Conservation (phyloP, 2,329 filamentous ascomycete species). For the Ceratocystiopsis minuta region DNA sequence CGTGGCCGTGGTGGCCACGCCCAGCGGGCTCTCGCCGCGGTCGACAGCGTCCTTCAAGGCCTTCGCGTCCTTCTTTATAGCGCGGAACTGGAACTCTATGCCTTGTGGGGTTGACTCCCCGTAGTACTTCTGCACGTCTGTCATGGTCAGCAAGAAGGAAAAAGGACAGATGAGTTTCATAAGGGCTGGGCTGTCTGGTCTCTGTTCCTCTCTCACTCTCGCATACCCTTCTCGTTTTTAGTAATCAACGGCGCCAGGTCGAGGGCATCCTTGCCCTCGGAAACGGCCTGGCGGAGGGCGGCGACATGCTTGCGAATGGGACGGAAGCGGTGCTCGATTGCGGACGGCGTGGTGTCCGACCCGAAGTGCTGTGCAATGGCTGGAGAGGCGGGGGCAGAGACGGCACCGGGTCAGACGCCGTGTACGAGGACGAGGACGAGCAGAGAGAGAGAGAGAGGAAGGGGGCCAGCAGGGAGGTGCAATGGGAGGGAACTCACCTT, state of each 20-base stretch:
- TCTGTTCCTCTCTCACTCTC: not conserved
- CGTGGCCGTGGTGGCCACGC: no score
- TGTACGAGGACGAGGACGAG: not conserved
- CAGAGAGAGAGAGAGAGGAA: not conserved
- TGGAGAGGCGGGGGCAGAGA: slow-evolving; percentile 10
- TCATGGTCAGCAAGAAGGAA: not conserved
- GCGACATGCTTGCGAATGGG: slow-evolving; percentile 24
- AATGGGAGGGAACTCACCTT: slow-evolving; percentile 27
- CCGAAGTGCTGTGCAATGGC: slow-evolving; percentile 30
- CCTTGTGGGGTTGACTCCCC: slow-evolving; percentile 39
- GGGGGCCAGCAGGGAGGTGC: slow-evolving; percentile 3
- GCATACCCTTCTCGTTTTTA: slow-evolving; percentile 23
- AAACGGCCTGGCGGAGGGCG: slow-evolving; percentile 19
- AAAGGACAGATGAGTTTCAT: not conserved
- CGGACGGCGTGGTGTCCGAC: slow-evolving; percentile 28
- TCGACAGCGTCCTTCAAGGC: slow-evolving; percentile 26
- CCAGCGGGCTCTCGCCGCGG: slow-evolving; percentile 27
- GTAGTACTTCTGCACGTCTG: slow-evolving; percentile 42
- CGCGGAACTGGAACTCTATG: slow-evolving; percentile 42
- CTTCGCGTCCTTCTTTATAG: slow-evolving; percentile 34
- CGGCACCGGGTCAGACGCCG: not conserved
- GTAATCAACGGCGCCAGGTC: slow-evolving; percentile 23
- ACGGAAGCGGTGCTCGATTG: slow-evolving; percentile 34
- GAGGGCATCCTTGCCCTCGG: slow-evolving; percentile 23
- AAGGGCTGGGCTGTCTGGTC: not conserved